These are phyloP conservation scores for Batrachochytrium dendrobatidis DNA, from an alignment of 371 early-diverging fungal genomes.

Conservation along the genomic window DNA sequence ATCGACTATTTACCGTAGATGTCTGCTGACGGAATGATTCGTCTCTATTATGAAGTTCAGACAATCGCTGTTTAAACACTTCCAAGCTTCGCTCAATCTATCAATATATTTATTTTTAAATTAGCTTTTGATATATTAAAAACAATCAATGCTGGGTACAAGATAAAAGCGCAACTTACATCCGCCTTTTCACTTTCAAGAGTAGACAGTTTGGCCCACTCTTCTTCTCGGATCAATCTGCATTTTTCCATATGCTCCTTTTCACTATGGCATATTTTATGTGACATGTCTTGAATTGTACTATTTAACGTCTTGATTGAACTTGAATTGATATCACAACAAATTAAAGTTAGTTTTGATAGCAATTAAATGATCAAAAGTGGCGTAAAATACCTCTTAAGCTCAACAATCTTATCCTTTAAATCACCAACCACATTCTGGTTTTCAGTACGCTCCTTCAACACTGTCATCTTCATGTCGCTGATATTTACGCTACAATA, in stretches of 20 bases:
- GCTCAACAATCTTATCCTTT: slow-evolving; percentile 11
- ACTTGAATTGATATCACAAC: slow-evolving; percentile 9
- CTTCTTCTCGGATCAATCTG: slow-evolving; percentile 27
- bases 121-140: background rate
- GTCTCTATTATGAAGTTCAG: slow-evolving; percentile 8
- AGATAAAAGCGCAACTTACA: slow-evolving; percentile 7
- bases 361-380: background rate
- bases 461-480: slow-evolving; percentile 9
- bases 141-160: background rate
- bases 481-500: slow-evolving; percentile 5
- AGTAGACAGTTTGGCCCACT: slow-evolving; percentile 25
- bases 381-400: slow-evolving; percentile 13
- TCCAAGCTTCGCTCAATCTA: slow-evolving; percentile 19
- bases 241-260: slow-evolving; percentile 23
- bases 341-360: background rate
- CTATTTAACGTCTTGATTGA: slow-evolving; percentile 14
- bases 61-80: slow-evolving; percentile 6
- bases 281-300: slow-evolving; percentile 12
- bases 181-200: slow-evolving; percentile 24
- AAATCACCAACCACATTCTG: slow-evolving; percentile 13
- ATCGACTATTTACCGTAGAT: background rate
- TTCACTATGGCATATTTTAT: slow-evolving; percentile 15
- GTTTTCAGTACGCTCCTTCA: slow-evolving; percentile 11
- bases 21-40: slow-evolving; percentile 4
- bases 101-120: too few relatives aligned